phyloP scores from a whole-genome alignment of 192 early-diverging fungal species.

The Coemansia sp. region DNA sequence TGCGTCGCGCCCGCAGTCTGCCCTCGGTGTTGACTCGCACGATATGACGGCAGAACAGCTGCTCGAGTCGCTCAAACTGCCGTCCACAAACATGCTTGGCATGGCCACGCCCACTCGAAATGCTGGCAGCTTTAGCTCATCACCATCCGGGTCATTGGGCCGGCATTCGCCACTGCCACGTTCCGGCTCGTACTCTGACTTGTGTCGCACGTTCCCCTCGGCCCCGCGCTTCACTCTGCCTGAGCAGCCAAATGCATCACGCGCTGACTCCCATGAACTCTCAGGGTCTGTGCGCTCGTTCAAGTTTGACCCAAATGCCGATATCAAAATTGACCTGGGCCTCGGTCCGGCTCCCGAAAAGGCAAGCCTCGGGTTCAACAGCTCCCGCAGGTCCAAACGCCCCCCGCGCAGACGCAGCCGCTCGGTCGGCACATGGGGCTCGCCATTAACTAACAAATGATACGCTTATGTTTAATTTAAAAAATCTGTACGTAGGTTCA shows the following conservation, averaged over 20 bases:
- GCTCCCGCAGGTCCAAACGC: constrained; percentile 12
- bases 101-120: constrained; percentile 15
- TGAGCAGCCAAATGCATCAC: background rate
- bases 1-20: constrained; percentile 21
- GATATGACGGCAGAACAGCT: constrained; percentile 51
- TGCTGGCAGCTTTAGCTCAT: background rate
- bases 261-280: background rate
- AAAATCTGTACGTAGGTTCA: background rate
- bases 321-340: constrained; percentile 35
- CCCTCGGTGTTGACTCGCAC: constrained; percentile 9
- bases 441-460: constrained; percentile 5
- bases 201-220: constrained; percentile 17
- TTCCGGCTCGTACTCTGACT: constrained; percentile 31
- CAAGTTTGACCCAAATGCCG: constrained; percentile 25
- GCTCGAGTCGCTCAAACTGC: constrained; percentile 48
- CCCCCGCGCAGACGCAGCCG: constrained; percentile 32
- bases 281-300: background rate
- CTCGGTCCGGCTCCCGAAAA: constrained; percentile 19
- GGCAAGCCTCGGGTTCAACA: background rate
- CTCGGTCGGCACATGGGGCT: constrained; percentile 41
- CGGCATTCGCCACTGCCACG: constrained; percentile 38
- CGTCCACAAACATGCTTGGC: constrained; percentile 7
- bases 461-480: background rate
- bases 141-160: constrained; percentile 23
- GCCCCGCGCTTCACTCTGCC: background rate